Evolutionary conservation across 805 yeast species (phyloP).

Genomic region (Barnettozyma sucrosica): DNA sequence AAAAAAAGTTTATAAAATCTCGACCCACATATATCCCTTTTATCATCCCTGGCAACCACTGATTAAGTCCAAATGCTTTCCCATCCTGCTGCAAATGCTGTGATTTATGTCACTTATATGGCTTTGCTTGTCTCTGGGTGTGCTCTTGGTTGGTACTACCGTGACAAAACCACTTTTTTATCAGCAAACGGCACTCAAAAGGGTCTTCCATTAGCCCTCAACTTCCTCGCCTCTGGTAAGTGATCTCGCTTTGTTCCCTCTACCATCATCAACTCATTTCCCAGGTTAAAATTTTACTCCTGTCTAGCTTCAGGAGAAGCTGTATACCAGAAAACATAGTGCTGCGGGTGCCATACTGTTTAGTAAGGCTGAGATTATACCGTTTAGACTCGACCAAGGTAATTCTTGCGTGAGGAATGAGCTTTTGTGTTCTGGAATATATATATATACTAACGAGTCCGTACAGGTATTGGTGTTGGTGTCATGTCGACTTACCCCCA

Average conservation of each 20-base stretch:
- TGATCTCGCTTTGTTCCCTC: constrained; percentile 22
- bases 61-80: constrained; percentile 30
- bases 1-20: not conserved
- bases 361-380: constrained; percentile 63
- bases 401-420: constrained; percentile 70
- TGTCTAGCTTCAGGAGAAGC: constrained; percentile 11
- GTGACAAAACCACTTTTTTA: constrained; percentile 51
- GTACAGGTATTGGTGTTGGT: constrained; percentile 88
- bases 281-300: not conserved
- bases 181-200: constrained; percentile 76
- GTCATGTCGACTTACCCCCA: constrained; percentile 79
- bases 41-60: not conserved
- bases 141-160: constrained; percentile 52
- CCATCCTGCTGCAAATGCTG: constrained; percentile 53
- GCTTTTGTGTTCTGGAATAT: constrained; percentile 1
- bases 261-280: too few relatives aligned
- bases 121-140: constrained; percentile 49
- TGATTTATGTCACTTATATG: constrained; percentile 56
- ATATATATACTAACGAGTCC: constrained; percentile 10
- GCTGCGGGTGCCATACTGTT: constrained; percentile 15
- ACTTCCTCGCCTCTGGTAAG: constrained; percentile 88
- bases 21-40: not conserved
- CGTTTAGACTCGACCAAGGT: constrained; percentile 78
- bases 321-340: constrained; percentile 11
- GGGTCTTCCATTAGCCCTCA: constrained; percentile 77